A percentile compares a stretch with the other conserved stretches of the same genome.
phyloP scores from a whole-genome alignment of 768 basidiomycete species.

The Neoboletus subvelutipes region DNA sequence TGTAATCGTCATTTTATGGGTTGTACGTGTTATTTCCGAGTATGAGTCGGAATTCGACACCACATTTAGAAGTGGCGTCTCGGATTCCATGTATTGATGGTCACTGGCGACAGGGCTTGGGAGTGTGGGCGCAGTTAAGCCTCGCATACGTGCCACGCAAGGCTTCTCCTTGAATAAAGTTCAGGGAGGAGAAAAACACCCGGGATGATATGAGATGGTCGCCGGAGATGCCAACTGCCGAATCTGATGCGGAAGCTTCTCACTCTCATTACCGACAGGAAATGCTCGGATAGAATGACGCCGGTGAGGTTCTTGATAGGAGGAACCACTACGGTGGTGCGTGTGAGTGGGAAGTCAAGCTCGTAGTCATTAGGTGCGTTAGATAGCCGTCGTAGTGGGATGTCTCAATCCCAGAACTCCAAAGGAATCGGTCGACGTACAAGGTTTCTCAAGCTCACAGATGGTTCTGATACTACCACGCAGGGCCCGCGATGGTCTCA shows the following conservation, averaged over 20 bases:
- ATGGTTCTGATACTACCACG: neutral
- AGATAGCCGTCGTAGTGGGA: neutral
- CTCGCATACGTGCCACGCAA: neutral
- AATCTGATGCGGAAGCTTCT: slow-evolving; percentile 7
- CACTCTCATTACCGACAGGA: neutral
- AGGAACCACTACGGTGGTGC: neutral
- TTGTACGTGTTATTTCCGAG: neutral
- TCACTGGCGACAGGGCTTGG: neutral
- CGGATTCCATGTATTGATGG: neutral
- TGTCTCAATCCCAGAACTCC: neutral
- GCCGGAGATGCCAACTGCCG: slow-evolving; percentile 11
- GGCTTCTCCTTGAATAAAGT: neutral
- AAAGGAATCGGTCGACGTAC: neutral
- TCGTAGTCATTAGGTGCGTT: neutral
- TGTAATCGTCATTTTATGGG: neutral
- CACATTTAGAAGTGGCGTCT: neutral
- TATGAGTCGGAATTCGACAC: neutral
- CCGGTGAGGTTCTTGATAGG: slow-evolving; percentile 6
- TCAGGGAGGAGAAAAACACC: neutral
- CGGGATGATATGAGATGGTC: neutral
- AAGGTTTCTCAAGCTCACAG: neutral
- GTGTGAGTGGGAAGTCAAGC: too few relatives aligned
- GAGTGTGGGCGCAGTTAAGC: neutral
- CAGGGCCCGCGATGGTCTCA: neutral
- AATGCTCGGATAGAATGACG: slow-evolving; percentile 8